Base-by-base conservation (phyloP, 225 moss, liverwort and hornwort genomes). In the Sphagnum tenellum region DNA sequence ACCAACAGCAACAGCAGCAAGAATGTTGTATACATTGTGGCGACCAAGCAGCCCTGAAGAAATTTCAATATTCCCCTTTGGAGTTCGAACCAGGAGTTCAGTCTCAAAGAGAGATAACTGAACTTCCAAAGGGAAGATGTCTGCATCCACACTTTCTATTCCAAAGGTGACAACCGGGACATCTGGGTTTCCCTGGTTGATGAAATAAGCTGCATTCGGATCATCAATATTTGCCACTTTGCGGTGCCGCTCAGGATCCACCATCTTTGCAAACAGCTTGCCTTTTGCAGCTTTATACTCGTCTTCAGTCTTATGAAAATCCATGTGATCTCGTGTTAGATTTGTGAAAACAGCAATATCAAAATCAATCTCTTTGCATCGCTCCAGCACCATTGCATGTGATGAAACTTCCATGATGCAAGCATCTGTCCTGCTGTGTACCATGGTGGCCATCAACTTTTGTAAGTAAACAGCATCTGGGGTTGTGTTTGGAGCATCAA, bases 321-420 rank as follows among this genome's bases (percentile, higher is more conserved):
- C 93, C 92, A 98, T 85, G 46, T 98, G 96, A 67, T 98, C 96
- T 14, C 96, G 81, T 3, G 90, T 85, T 2, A 98, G 76, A 59
- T 98, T 98, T 5, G 96, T 98, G 71, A 98, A 98, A 65, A 98
- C 86, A 8, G 87, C 96, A 44, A 98, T 88, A 64, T 98, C 92
- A 47, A 98, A 92, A 55, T 98, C 89, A 51, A 98, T 83, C 50
- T 98, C 92, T 72, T 83, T 87, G 74, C 92, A 92, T 45, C 96
- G 76, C 72, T 89, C 89, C 1, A 85, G 78, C 3, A 73, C 85
- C 78, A 98, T 68, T 12, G 87, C 96, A 56, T 98, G 96, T 49
- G 96, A 98, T 29, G 96, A 98, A 44, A 98, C 93, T 72, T 98
- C 96, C 93, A 98, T 90, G 2, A 93, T 75, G 72, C 96, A 98